These are phyloP conservation scores for Sordaria brevicollis DNA, from an alignment of 495 filamentous ascomycete genomes.

Conservation along the genomic window DNA sequence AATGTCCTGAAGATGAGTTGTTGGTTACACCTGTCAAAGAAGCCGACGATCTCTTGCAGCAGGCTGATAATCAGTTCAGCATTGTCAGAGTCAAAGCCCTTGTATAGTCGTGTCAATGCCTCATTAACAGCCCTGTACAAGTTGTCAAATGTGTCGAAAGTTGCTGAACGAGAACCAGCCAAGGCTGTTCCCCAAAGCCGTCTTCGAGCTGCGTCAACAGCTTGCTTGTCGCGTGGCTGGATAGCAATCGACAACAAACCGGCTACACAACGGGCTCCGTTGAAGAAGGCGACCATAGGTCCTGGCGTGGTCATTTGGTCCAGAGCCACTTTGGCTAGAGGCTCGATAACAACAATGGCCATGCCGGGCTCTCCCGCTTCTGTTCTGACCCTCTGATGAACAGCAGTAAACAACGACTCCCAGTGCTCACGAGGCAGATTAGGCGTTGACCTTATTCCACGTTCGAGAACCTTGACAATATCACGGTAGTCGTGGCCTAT, in stretches of 20 bases:
- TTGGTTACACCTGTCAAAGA: conserved; percentile 28
- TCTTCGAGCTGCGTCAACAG: conserved; percentile 46
- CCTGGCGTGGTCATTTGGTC: conserved; percentile 13
- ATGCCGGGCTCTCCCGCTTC: conserved; percentile 58
- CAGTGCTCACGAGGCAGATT: conserved; percentile 42
- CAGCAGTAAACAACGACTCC: conserved; percentile 48
- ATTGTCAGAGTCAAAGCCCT: conserved; percentile 12
- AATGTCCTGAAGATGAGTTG: conserved; percentile 29
- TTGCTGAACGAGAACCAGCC: conserved; percentile 28
- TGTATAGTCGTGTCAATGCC: conserved; percentile 37
- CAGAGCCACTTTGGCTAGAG: conserved; percentile 47
- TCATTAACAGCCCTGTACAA: conserved; percentile 45
- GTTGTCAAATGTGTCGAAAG: conserved; percentile 50
- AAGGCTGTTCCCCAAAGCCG: conserved; percentile 48
- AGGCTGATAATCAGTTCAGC: conserved; percentile 16
- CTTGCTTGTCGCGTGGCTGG: conserved; percentile 42
- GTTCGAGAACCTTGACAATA: conserved; percentile 52
- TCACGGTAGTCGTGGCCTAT: conserved; percentile 58
- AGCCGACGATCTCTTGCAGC: conserved; percentile 24
- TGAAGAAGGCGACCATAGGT: neutral
- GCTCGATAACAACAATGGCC: conserved; percentile 56
- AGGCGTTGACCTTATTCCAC: conserved; percentile 43
- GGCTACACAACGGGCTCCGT: conserved; percentile 21
- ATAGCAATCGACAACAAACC: conserved; percentile 28
- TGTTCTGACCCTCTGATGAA: conserved; percentile 45